A percentile compares a stretch with the other conserved stretches of the same genome.
Conservation (phyloP, 495 filamentous ascomycete genomes). For the Tuber aestivum region DNA sequence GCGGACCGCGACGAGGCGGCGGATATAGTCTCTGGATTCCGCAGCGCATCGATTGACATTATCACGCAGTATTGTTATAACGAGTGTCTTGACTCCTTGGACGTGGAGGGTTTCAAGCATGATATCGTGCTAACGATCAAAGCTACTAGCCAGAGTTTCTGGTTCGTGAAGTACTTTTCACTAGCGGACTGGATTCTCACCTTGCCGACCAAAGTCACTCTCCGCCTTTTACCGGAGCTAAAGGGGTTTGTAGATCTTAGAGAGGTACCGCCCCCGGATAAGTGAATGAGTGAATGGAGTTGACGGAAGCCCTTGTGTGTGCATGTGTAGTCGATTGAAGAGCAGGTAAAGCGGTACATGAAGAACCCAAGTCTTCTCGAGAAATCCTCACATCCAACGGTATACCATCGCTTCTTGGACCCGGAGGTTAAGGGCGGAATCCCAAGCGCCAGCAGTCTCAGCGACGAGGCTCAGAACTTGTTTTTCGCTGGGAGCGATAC, state of each 20-base stretch:
- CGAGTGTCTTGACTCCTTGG: constrained; percentile 40
- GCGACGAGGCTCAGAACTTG: constrained; percentile 44
- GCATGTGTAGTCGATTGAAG: constrained; percentile 7
- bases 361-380: constrained; percentile 41
- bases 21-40: constrained; percentile 44
- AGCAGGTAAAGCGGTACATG: constrained; percentile 44
- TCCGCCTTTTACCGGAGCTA: constrained; percentile 33
- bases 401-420: constrained; percentile 45
- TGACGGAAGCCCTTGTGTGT: background rate
- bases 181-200: constrained; percentile 38
- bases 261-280: background rate
- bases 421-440: constrained; percentile 26
- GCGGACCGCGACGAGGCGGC: constrained; percentile 5
- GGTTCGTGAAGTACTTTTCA: constrained; percentile 43
- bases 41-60: constrained; percentile 45
- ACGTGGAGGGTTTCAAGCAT: constrained; percentile 40
- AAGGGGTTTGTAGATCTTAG: background rate
- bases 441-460: constrained; percentile 24
- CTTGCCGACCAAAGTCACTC: constrained; percentile 41
- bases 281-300: background rate
- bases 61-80: constrained; percentile 46
- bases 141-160: constrained; percentile 22
- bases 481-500: constrained; percentile 48
- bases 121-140: constrained; percentile 44
- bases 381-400: constrained; percentile 42